Evolutionary conservation across 2,329 filamentous ascomycete species (phyloP), one percentile per base, ranked within the genome.

Genomic region (Cladobotryum mycophilum): DNA sequence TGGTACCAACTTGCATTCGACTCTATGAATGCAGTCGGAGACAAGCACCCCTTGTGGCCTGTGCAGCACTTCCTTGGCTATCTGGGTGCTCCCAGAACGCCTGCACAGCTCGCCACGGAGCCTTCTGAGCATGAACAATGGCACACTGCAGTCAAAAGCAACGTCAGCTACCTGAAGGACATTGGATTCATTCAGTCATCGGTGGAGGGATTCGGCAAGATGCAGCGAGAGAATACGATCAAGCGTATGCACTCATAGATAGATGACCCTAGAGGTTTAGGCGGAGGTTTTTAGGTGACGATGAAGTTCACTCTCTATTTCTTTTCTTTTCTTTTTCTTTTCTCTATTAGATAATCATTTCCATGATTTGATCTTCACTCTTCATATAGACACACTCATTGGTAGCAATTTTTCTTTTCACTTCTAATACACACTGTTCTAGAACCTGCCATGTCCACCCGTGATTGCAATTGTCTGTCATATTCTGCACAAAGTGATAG

Each of bases 141-240:
- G 3, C 13, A 40, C 3, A 22, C 15, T 12, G 53, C 49, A 3
- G 30, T 57, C 4, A 44, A 51, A 15, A 48, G 48, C 33, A 58
- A 54, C 44, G 46, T 56, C 20, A 34, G 46, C 1, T 56, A 54
- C 44, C 48, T 56, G 13, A 45, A 36, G 37, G 38, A 46, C 11
- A 48, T 58, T 22, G 52, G 46, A 3, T 57, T 57, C 33, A 47
- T 93, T 82, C 44, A 41, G 30, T 45, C 54, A 17, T 51, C 49
- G 5, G 34, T 14, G 17, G 33, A 34, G 7, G 45, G 40, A n/a
- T 48, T 48, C 42, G 49, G 40, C 45, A 44, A 22, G 12, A 30
- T 40, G 20, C 40, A 48, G 45, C 45, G 37, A 12, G 45, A 43
- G 34, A 34, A 22, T 12, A 48, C 38, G 8, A 43, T 51, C 45